Conservation (phyloP, 225 moss, liverwort and hornwort species). For the Neckera pumila region DNA sequence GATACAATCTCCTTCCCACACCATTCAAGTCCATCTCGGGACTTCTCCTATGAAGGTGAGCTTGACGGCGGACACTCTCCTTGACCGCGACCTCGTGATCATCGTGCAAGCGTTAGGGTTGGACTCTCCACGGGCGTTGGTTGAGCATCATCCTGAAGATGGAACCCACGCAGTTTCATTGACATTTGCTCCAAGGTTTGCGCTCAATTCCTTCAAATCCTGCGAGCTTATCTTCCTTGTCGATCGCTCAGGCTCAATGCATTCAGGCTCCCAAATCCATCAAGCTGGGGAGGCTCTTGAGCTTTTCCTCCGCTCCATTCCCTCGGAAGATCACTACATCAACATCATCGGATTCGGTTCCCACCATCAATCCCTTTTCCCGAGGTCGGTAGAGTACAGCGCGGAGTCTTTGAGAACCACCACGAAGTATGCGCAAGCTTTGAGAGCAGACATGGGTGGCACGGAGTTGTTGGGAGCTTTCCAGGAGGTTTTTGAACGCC, state of each 20-base stretch:
- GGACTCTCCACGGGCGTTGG: conserved; percentile 20
- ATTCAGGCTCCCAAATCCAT: background rate
- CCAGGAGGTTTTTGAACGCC: conserved; percentile 9
- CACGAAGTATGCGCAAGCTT: background rate
- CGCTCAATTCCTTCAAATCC: background rate
- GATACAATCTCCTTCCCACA: conserved; percentile 43
- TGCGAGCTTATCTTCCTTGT: conserved; percentile 46
- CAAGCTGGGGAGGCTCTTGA: conserved; percentile 17
- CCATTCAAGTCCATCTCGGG: conserved; percentile 29
- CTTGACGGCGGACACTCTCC: conserved; percentile 5
- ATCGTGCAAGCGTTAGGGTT: conserved; percentile 9
- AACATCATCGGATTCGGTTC: conserved; percentile 54
- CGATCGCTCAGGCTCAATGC: conserved; percentile 46
- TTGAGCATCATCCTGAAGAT: conserved; percentile 31
- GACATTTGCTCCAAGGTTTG: conserved; percentile 35
- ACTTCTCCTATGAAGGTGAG: background rate
- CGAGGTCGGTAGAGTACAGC: conserved; percentile 13
- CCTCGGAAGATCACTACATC: conserved; percentile 34
- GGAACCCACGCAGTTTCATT: conserved; percentile 29
- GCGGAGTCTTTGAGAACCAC: conserved; percentile 9
- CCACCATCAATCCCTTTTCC: conserved; percentile 2
- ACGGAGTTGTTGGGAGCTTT: conserved; percentile 30
- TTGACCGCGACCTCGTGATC: conserved; percentile 39
- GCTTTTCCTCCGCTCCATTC: conserved; percentile 43
- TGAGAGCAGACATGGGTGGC: conserved; percentile 28